A percentile compares a stretch with the other conserved stretches of the same genome.
Evolutionary conservation across 805 yeast genomes (phyloP).

Genomic region (Lipomyces anomalus): DNA sequence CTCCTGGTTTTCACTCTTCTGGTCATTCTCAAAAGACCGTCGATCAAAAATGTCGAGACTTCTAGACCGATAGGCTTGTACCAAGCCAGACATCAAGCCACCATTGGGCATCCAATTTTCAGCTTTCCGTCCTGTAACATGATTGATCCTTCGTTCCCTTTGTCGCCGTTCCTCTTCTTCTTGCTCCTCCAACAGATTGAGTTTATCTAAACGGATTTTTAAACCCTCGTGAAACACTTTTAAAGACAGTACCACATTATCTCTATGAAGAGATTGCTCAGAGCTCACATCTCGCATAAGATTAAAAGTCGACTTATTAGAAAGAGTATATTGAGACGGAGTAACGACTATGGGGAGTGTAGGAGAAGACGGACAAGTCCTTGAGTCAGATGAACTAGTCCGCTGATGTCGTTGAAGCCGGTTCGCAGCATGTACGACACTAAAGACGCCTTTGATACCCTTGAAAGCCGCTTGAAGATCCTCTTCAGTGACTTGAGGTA

Average conservation of each 20-base stretch:
- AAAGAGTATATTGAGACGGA: no score
- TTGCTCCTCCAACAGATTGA: constrained; percentile 4
- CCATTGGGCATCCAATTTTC: no score
- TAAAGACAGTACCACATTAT: constrained; percentile 4
- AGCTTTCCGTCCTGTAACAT: no score
- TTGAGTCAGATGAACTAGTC: neutral
- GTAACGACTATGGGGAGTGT: no score
- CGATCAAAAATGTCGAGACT: constrained; percentile 5
- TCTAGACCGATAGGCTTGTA: constrained; percentile 1
- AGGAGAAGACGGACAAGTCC: no score
- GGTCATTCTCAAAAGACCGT: constrained; percentile 1
- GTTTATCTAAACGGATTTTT: constrained; percentile 5
- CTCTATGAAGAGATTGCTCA: neutral
- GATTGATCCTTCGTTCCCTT: no score
- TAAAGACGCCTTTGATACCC: constrained; percentile 17
- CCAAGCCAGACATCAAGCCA: constrained; percentile 2
- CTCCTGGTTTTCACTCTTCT: no score
- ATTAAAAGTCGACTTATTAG: neutral
- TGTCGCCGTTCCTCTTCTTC: constrained; percentile 1
- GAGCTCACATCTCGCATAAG: neutral
- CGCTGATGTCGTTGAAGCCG: constrained; percentile 2
- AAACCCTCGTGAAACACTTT: constrained; percentile 8
- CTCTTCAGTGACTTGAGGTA: constrained; percentile 36
- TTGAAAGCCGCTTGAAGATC: constrained; percentile 36
- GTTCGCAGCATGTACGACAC: constrained; percentile 13